phyloP scores from a whole-genome alignment of 352 stramenopile genomes.

The Phytophthora pistaciae region DNA sequence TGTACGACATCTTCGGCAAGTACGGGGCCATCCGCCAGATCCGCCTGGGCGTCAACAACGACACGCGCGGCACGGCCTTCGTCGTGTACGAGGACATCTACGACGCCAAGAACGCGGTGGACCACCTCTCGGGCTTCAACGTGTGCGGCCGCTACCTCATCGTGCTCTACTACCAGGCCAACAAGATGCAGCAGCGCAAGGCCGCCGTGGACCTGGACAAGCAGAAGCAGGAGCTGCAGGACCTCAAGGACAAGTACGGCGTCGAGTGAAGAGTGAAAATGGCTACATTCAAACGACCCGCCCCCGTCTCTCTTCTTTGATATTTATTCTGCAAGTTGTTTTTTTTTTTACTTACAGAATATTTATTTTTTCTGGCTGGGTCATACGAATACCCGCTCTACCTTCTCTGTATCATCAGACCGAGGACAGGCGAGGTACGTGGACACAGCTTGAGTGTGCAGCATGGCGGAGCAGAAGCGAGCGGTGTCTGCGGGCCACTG shows the following conservation, averaged over 20 bases:
- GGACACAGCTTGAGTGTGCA: slow-evolving; percentile 73
- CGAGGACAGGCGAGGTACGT: slow-evolving; percentile 33
- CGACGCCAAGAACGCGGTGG: slow-evolving; percentile 98
- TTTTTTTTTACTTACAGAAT: background rate
- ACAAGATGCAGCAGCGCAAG: slow-evolving; percentile 75
- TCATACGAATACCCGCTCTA: slow-evolving; percentile 10
- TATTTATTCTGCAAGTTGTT: background rate
- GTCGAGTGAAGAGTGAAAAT: slow-evolving; percentile 54
- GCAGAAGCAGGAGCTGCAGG: slow-evolving; percentile 81
- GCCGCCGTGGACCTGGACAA: slow-evolving; percentile 62
- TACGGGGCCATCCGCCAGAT: slow-evolving; percentile 99
- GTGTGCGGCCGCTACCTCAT: slow-evolving; percentile 99
- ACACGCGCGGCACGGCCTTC: slow-evolving; percentile 98
- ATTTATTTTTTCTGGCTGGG: background rate
- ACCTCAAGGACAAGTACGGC: slow-evolving; percentile 89
- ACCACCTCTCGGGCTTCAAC: slow-evolving; percentile 99
- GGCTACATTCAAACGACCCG: background rate
- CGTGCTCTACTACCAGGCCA: slow-evolving; percentile 99
- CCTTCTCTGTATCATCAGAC: slow-evolving; percentile 6
- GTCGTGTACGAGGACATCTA: slow-evolving; percentile 99
- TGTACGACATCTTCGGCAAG: slow-evolving; percentile 99
- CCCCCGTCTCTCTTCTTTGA: background rate
- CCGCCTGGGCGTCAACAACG: slow-evolving; percentile 92
- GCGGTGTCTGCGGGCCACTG: slow-evolving; percentile 46
- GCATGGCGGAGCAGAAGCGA: slow-evolving; percentile 53